Evolutionary conservation across 1,139 yeast species (phyloP).

Genomic region (Sugiyamaella xylanicola): DNA sequence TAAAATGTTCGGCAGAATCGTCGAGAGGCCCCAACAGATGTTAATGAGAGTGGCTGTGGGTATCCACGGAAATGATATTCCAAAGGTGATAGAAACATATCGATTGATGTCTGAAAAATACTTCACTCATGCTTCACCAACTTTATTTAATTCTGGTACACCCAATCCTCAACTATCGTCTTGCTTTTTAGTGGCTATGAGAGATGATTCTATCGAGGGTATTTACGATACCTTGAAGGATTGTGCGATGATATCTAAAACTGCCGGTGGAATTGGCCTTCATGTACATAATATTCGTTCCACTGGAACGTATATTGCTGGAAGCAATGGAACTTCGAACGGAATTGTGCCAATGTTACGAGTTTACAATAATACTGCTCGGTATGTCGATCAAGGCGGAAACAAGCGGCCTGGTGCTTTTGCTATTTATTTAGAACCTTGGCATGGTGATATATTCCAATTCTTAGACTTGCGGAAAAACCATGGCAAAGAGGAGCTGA

Average conservation of each 20-base stretch:
- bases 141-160: conserved; percentile 79
- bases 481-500: conserved; percentile 80
- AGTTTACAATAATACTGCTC: conserved; percentile 81
- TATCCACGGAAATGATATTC: conserved; percentile 68
- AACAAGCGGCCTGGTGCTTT: conserved; percentile 86
- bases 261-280: conserved; percentile 84
- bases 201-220: conserved; percentile 79
- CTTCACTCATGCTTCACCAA: conserved; percentile 82
- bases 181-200: conserved; percentile 77
- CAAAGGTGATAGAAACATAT: conserved; percentile 66
- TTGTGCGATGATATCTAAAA: conserved; percentile 75
- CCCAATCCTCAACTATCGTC: conserved; percentile 75
- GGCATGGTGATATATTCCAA: conserved; percentile 80
- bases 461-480: conserved; percentile 73
- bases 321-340: conserved; percentile 74
- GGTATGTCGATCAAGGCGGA: conserved; percentile 87
- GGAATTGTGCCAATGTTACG: conserved; percentile 84
- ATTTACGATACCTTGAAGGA: conserved; percentile 75
- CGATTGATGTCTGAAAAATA: conserved; percentile 71
- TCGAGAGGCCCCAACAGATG: conserved; percentile 80
- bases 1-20: conserved; percentile 58
- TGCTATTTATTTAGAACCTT: conserved; percentile 78
- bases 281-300: conserved; percentile 76
- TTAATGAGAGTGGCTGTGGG: conserved; percentile 80
- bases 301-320: conserved; percentile 71